Evolutionary conservation across 495 filamentous ascomycete species (phyloP).

Genomic region (Hypoxylon intermedium): DNA sequence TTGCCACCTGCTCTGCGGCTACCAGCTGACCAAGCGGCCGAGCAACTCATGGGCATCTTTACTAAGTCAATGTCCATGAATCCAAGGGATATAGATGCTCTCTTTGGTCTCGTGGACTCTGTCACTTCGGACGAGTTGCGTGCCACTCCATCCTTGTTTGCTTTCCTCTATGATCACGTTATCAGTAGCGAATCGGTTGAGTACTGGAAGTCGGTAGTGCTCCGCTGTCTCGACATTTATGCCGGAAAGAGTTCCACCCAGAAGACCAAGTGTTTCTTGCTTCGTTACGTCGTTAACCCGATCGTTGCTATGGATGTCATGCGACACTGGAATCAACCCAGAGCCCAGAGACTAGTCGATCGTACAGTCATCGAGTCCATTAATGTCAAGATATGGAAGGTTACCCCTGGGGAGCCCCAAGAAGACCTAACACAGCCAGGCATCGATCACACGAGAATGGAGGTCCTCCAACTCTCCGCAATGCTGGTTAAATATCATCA

Average conservation of each 20-base stretch:
- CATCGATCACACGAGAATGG: slow-evolving; percentile 95
- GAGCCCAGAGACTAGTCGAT: slow-evolving; percentile 80
- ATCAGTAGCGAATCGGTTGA: slow-evolving; percentile 86
- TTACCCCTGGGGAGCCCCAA: slow-evolving; percentile 78
- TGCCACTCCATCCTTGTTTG: slow-evolving; percentile 72
- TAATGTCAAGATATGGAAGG: slow-evolving; percentile 92
- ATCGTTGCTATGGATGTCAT: slow-evolving; percentile 97
- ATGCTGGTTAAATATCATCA: slow-evolving; percentile 94
- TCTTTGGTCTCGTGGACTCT: slow-evolving; percentile 85
- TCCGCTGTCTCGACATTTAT: slow-evolving; percentile 88
- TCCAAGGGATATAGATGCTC: slow-evolving; percentile 79
- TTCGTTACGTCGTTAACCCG: slow-evolving; percentile 91
- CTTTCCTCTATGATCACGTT: slow-evolving; percentile 84
- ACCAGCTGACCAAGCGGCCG: slow-evolving; percentile 85
- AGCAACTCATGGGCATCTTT: slow-evolving; percentile 87
- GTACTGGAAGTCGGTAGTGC: slow-evolving; percentile 82
- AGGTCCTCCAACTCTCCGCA: slow-evolving; percentile 91
- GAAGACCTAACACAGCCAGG: slow-evolving; percentile 87
- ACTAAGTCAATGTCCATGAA: slow-evolving; percentile 77
- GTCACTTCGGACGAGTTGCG: slow-evolving; percentile 85
- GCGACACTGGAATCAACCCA: slow-evolving; percentile 64
- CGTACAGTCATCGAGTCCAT: slow-evolving; percentile 88
- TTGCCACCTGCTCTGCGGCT: slow-evolving; percentile 76
- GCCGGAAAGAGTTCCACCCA: slow-evolving; percentile 77
- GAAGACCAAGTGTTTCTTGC: slow-evolving; percentile 89